A percentile compares a stretch with the other conserved stretches of the same genome.
phyloP scores from a whole-genome alignment of 805 yeast genomes.

The Wickerhamiella australiensis region DNA sequence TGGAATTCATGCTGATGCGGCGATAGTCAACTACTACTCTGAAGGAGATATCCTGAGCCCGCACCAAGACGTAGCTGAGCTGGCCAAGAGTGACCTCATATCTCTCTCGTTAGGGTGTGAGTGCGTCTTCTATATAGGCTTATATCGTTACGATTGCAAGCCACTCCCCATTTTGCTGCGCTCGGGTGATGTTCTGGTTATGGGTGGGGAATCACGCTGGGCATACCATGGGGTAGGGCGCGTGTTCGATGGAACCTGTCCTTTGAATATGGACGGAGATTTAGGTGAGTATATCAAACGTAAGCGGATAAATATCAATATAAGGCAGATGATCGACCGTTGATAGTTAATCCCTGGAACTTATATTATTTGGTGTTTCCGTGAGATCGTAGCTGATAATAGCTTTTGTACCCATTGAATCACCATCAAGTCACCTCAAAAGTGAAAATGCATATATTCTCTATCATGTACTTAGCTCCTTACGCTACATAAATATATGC shows the following conservation, averaged over 20 bases:
- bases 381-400: no score
- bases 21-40: slow-evolving; percentile 34
- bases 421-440: no score
- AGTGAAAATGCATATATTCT: no score
- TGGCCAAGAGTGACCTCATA: slow-evolving; percentile 28
- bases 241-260: slow-evolving; percentile 30
- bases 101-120: slow-evolving; percentile 32
- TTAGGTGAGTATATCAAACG: slow-evolving; percentile 27
- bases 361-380: no score
- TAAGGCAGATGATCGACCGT: slow-evolving; percentile 29
- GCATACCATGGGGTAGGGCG: slow-evolving; percentile 36
- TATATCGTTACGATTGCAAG: slow-evolving; percentile 15
- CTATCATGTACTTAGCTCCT: no score
- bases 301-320: slow-evolving; percentile 32
- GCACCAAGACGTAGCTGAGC: slow-evolving; percentile 36
- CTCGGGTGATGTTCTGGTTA: slow-evolving; percentile 33
- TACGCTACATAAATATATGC: no score
- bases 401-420: no score
- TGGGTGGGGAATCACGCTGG: slow-evolving; percentile 32
- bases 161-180: slow-evolving; percentile 30
- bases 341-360: no score
- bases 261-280: slow-evolving; percentile 20
- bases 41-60: slow-evolving; percentile 35
- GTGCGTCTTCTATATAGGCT: slow-evolving; percentile 30
- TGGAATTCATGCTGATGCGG: slow-evolving; percentile 29